Evolutionary conservation across 768 basidiomycete genomes (phyloP), one percentile per base, ranked within the genome.

Genomic region (Macrolepiota fuliginosa): DNA sequence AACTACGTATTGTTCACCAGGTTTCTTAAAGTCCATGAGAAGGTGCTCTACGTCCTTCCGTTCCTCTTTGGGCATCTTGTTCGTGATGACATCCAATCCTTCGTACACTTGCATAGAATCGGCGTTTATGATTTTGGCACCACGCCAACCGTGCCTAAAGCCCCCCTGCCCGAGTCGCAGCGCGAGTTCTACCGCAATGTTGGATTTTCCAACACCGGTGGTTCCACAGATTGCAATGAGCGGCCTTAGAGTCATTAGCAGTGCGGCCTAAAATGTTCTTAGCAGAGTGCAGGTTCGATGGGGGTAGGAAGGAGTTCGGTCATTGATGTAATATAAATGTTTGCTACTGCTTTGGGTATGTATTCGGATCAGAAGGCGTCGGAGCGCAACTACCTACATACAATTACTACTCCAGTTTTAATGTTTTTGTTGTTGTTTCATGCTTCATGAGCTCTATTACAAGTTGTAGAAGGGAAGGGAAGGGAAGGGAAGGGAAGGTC

Each of bases 81-180:
- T 98, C 27, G 96, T 98, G 68, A 98, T 88, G 54, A 96, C 78
- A 73, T 97, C 91, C 72, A 98, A 83, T 0, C 96, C 96, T 17
- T 80, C 79, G 72, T 98, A 98, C 12, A 94, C 88, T 73, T 99
- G 97, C 96, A 99, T 98, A 12, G 96, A 87, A 74, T 99, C 97
- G 10, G 96, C 93, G 70, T 98, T 98, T 70, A 99, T 88, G 66
- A 98, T 82, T 69, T 87, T 85, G 7, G 87, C 89, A 12, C 86
- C 84, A 13, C 72, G 74, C 82, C 86, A 89, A 50, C 73, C 76
- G 67, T 75, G 72, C 29, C 67, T 71, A 29, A 65, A 66, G 45
- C 68, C 58, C 36, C 64, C 67, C 47, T 78, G 72, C 11, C 80
- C 70, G 24, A 89, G 72, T 61, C 78, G 80, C 36, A 87, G 79